phyloP scores from a whole-genome alignment of 2,329 filamentous ascomycete species.

The Ophiostoma triangulosporum region DNA sequence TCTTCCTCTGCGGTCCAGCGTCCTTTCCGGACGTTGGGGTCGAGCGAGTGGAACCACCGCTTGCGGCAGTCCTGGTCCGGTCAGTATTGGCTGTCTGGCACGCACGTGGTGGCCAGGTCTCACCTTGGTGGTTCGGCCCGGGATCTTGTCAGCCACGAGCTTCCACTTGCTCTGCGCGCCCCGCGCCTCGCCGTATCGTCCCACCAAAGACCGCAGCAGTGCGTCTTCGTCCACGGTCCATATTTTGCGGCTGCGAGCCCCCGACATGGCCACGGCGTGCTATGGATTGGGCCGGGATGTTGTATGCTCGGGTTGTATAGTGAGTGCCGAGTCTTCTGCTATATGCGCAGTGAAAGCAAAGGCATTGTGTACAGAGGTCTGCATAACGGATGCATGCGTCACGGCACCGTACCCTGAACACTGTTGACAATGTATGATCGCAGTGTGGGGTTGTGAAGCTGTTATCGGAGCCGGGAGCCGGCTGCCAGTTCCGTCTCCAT shows the following conservation, averaged over 20 bases:
- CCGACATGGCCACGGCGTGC: neutral
- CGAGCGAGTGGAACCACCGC: constrained; percentile 8
- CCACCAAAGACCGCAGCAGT: neutral
- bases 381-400: neutral
- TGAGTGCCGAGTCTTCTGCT: neutral
- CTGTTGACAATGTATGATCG: neutral
- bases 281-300: neutral
- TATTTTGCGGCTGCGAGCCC: neutral
- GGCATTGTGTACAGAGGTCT: neutral
- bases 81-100: too few relatives aligned
- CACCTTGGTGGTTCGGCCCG: neutral
- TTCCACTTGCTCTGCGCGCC: neutral
- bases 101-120: too few relatives aligned
- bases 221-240: neutral
- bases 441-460: neutral
- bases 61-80: constrained; percentile 6
- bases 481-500: too few relatives aligned
- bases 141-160: neutral
- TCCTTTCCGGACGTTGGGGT: constrained; percentile 3
- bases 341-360: neutral
- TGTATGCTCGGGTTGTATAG: too few relatives aligned
- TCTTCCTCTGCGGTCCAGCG: constrained; percentile 7
- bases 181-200: constrained; percentile 2
- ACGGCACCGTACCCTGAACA: neutral
- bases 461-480: neutral